These are phyloP conservation scores for Phaeosphaeria sp. DNA, from an alignment of 2,329 filamentous ascomycete species.

Conservation along the genomic window DNA sequence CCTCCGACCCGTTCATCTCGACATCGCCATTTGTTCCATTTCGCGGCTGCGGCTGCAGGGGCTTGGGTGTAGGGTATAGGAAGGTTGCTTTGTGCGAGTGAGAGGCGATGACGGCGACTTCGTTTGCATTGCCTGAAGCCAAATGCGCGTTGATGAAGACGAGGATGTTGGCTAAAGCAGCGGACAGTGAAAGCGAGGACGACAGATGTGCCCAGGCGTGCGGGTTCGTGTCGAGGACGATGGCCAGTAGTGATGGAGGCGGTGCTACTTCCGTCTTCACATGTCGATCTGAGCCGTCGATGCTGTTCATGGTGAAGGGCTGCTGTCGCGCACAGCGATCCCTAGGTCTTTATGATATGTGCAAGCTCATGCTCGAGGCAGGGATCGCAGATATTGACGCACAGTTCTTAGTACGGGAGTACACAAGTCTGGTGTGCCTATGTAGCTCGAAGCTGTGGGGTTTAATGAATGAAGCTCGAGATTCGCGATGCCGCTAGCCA, in stretches of 20 bases:
- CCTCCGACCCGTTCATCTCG: constrained; percentile 34
- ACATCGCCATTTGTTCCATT: constrained; percentile 32
- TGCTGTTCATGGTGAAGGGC: constrained; percentile 64
- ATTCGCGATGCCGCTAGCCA: constrained; percentile 6
- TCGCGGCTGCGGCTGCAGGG: constrained; percentile 21
- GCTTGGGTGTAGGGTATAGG: constrained; percentile 74
- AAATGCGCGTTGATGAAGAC: constrained; percentile 98
- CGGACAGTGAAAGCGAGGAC: constrained; percentile 77
- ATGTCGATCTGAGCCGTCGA: constrained; percentile 64
- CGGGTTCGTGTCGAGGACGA: constrained; percentile 95
- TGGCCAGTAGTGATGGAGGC: constrained; percentile 81
- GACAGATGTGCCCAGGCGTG: constrained; percentile 87
- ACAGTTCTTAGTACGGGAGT: background rate
- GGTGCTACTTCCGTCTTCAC: constrained; percentile 56
- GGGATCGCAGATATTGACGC: background rate
- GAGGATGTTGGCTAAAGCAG: constrained; percentile 85
- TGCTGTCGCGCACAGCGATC: background rate
- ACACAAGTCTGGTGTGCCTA: background rate
- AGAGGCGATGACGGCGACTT: constrained; percentile 88
- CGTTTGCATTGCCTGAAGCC: constrained; percentile 90
- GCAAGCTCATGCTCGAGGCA: background rate
- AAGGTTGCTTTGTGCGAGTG: constrained; percentile 87
- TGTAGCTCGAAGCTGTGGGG: background rate
- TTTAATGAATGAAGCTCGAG: background rate
- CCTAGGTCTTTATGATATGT: background rate